Conservation (phyloP, 192 early-diverging fungal genomes). For the Coemansia sp. region DNA sequence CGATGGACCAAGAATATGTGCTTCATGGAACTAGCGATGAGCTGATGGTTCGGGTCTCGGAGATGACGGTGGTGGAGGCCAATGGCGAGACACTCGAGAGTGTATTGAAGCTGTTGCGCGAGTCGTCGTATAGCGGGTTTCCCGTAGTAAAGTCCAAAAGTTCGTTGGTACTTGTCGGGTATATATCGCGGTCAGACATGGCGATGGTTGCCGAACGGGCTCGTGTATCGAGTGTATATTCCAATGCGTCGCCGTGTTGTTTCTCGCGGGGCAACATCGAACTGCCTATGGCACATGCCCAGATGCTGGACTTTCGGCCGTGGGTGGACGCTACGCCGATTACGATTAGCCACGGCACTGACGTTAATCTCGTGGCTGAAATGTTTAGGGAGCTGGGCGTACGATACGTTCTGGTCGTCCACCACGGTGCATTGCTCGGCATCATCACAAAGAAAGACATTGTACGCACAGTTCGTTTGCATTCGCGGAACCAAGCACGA, state of each 20-base stretch:
- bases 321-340: conserved; percentile 72
- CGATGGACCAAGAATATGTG: conserved; percentile 60
- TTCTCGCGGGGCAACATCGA: background rate
- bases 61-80: conserved; percentile 57
- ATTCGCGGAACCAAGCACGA: conserved; percentile 31
- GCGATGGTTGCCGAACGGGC: conserved; percentile 33
- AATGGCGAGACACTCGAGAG: conserved; percentile 53
- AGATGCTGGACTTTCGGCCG: conserved; percentile 59
- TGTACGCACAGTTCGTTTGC: conserved; percentile 53
- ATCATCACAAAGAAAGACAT: conserved; percentile 76
- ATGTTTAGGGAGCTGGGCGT: conserved; percentile 69
- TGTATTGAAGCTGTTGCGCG: conserved; percentile 43
- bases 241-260: conserved; percentile 34
- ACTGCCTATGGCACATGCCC: background rate
- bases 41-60: conserved; percentile 63
- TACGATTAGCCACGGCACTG: conserved; percentile 60
- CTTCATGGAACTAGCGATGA: conserved; percentile 57
- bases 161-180: conserved; percentile 67
- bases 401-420: conserved; percentile 61
- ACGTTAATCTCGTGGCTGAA: conserved; percentile 69
- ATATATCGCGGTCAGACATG: conserved; percentile 65
- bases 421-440: conserved; percentile 61
- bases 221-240: conserved; percentile 17
- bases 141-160: conserved; percentile 64
- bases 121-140: conserved; percentile 66